phyloP scores from a whole-genome alignment of 176 grass and related monocot species.

The Oryza longistaminata region DNA sequence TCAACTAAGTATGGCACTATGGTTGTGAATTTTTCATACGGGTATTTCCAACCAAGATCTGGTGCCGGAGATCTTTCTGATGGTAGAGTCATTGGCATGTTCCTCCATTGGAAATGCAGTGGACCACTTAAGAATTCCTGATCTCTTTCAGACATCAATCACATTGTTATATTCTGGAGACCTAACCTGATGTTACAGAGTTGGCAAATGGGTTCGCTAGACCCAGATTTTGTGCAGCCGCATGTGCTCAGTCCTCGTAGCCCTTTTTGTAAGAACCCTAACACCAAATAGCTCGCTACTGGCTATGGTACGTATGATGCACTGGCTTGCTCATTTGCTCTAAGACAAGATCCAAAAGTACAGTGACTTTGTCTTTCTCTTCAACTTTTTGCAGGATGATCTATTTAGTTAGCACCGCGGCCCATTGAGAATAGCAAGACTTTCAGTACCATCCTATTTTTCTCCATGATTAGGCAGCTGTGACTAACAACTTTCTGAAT shows the following conservation, averaged over 20 bases:
- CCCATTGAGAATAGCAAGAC: background rate
- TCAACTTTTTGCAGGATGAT: slow-evolving; percentile 26
- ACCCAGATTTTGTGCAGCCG: background rate
- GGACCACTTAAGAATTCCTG: slow-evolving; percentile 14
- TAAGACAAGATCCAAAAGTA: slow-evolving; percentile 55
- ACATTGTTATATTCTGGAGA: background rate
- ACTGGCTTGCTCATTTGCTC: slow-evolving; percentile 11
- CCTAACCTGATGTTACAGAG: slow-evolving; percentile 24
- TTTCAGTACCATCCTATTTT: slow-evolving; percentile 5
- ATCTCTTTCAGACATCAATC: slow-evolving; percentile 26
- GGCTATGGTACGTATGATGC: slow-evolving; percentile 28
- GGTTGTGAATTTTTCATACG: slow-evolving; percentile 7
- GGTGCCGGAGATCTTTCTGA: slow-evolving; percentile 29
- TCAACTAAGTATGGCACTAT: background rate
- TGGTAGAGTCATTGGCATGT: slow-evolving; percentile 24
- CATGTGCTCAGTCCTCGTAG: slow-evolving; percentile 16
- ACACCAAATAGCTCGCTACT: background rate
- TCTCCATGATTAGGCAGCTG: slow-evolving; percentile 19
- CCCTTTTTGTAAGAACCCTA: background rate
- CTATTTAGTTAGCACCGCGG: background rate
- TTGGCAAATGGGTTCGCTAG: background rate
- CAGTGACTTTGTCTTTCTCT: slow-evolving; percentile 30
- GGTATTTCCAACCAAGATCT: slow-evolving; percentile 12
- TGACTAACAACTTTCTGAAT: background rate
- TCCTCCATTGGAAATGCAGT: slow-evolving; percentile 21